Base-by-base conservation (phyloP, 176 grass and related monocot species). In the Poa annua region DNA sequence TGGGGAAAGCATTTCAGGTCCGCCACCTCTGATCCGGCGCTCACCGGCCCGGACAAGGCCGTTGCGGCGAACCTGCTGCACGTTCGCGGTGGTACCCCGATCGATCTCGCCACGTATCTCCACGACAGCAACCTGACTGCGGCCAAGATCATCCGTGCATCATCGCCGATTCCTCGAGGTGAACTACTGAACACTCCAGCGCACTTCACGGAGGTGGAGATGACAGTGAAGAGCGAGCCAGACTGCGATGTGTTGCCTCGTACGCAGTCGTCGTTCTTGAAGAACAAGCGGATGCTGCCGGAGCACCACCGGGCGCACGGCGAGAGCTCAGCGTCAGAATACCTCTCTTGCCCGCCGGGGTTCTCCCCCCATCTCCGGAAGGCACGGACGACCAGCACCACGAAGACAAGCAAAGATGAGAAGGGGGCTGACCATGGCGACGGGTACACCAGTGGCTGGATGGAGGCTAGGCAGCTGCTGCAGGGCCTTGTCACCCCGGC, bases 401-500 rank as follows among this genome's bases (percentile, higher is more conserved):
- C 2, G 0, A 15, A 11, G 0, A 68, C 15, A 19, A 68, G 35
- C 36, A 69, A 69, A 45, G 5, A 70, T 3, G n/a, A 11, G 11
- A 22, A 71, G 68, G n/a, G 12, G 14, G 12, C 12, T 0, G 0
- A 20, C 9, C 55, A 44, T 0, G 66, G n/a, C 5, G 61, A 71
- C 2, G 68, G 39, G n/a, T 39, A 71, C 41, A 47, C 11, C 20
- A 4, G 11, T 9, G 45, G 11, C 42, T 83, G 66, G 86, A 21
- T 55, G 75, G 36, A 13, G 7, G 21, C 75, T 3, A 38, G 66
- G 57, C 47, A 8, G 75, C 50, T 66, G 67, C 67, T 88, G 57
- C 56, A 75, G 74, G 36, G 80, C 74, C 47, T 74, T 56, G 80
- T 65, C 54, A 64, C 86, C 80, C 74, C 66, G 66, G 17, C 47